Evolutionary conservation across 352 stramenopile species (phyloP).

Genomic region (Globisporangium echinulatum): DNA sequence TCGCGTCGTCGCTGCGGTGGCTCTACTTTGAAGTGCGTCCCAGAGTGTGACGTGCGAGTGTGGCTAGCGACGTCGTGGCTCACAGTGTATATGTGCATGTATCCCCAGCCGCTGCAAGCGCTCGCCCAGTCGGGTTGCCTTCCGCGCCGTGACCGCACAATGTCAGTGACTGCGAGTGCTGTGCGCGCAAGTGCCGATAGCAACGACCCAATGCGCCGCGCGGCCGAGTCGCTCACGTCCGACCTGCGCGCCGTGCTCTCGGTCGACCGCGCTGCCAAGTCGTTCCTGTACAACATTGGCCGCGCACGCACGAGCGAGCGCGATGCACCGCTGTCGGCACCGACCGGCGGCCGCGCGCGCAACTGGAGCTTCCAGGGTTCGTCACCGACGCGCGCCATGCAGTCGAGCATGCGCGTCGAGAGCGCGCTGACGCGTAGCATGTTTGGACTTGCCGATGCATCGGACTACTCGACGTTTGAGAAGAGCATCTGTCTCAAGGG

Average conservation of each 20-base stretch:
- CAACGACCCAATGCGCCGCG: constrained; percentile 35
- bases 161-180: constrained; percentile 22
- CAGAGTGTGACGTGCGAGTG: too few relatives aligned
- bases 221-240: constrained; percentile 45
- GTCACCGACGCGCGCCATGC: constrained; percentile 3
- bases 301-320: constrained; percentile 30
- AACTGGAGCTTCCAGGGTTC: constrained; percentile 34
- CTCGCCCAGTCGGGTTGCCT: constrained; percentile 66
- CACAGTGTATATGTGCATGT: neutral
- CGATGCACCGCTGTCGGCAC: constrained; percentile 23
- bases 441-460: constrained; percentile 35
- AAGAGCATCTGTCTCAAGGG: constrained; percentile 84
- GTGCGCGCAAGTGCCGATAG: constrained; percentile 13
- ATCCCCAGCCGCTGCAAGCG: constrained; percentile 39
- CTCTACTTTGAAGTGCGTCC: constrained; percentile 69
- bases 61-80: neutral
- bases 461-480: constrained; percentile 74
- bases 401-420: neutral
- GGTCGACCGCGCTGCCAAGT: constrained; percentile 60
- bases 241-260: constrained; percentile 68
- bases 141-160: constrained; percentile 39
- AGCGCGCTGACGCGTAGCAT: constrained; percentile 14
- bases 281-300: constrained; percentile 68
- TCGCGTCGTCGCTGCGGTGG: constrained; percentile 66
- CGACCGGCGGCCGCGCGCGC: constrained; percentile 19